Conservation (phyloP, 495 filamentous ascomycete genomes). For the Penicilliopsis zonata region DNA sequence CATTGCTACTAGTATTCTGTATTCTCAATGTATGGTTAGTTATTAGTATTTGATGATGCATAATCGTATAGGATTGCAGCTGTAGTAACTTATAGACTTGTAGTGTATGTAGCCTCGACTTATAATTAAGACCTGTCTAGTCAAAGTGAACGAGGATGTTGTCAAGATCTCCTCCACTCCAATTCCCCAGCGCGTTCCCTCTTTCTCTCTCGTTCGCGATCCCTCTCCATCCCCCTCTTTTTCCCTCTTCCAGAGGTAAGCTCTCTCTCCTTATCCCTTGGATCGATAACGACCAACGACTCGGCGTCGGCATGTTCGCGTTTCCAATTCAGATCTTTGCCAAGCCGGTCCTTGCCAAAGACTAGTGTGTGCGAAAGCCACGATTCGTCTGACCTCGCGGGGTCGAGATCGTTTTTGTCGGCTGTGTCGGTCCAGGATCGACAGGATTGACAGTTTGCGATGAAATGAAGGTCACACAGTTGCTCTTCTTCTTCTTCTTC, state of each 20-base stretch:
- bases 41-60: too few relatives aligned
- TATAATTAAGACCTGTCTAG: too few relatives aligned
- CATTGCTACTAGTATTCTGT: too few relatives aligned
- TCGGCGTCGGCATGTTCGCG: constrained; percentile 77
- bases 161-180: constrained; percentile 19
- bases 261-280: constrained; percentile 69
- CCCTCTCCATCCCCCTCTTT: constrained; percentile 7
- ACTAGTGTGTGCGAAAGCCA: constrained; percentile 65
- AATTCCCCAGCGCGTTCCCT: constrained; percentile 30
- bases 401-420: constrained; percentile 17
- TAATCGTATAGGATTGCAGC: too few relatives aligned
- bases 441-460: constrained; percentile 86
- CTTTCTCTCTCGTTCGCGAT: constrained; percentile 13
- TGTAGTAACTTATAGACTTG: too few relatives aligned
- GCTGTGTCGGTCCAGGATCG: constrained; percentile 46
- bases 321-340: constrained; percentile 87
- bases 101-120: too few relatives aligned
- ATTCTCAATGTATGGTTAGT: too few relatives aligned
- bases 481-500: constrained; percentile 55
- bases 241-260: constrained; percentile 20
- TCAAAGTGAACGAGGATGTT: too few relatives aligned
- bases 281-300: constrained; percentile 91
- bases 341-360: constrained; percentile 80
- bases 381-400: constrained; percentile 48
- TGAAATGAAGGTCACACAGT: constrained; percentile 85